phyloP scores from a whole-genome alignment of 768 basidiomycete genomes.

The Lyophyllum semitale region DNA sequence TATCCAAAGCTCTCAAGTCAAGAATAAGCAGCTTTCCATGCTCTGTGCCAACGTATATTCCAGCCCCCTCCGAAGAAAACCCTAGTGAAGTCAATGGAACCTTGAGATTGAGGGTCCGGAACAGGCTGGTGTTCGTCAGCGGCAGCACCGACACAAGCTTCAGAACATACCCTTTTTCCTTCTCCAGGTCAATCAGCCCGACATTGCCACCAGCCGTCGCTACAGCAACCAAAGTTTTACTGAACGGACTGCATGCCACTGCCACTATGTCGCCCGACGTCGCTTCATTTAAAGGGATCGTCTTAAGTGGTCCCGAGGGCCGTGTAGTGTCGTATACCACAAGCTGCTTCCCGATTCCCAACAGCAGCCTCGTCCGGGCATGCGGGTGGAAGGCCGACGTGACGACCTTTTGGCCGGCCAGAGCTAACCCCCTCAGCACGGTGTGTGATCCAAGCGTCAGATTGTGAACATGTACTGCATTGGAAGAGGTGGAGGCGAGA shows the following conservation, averaged over 20 bases:
- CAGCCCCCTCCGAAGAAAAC: conserved; percentile 71
- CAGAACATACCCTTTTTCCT: conserved; percentile 63
- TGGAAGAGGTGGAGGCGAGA: conserved; percentile 56
- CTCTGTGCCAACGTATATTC: conserved; percentile 66
- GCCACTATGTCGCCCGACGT: conserved; percentile 51
- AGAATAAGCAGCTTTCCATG: conserved; percentile 63
- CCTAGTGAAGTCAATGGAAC: conserved; percentile 56
- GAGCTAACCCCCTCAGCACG: conserved; percentile 54
- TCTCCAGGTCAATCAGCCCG: conserved; percentile 69
- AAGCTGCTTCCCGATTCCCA: conserved; percentile 54
- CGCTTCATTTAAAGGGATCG: conserved; percentile 46
- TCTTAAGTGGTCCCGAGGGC: conserved; percentile 56
- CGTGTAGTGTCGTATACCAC: conserved; percentile 64
- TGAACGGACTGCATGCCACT: conserved; percentile 71
- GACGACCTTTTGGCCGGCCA: conserved; percentile 35
- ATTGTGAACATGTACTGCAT: conserved; percentile 61
- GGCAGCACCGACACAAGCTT: neutral
- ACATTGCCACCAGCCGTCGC: conserved; percentile 57
- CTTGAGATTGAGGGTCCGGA: conserved; percentile 58
- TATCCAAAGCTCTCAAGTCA: conserved; percentile 67
- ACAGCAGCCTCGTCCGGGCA: conserved; percentile 57
- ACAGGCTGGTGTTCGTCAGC: conserved; percentile 40
- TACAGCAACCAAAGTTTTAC: conserved; percentile 68
- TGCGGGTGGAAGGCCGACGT: conserved; percentile 67
- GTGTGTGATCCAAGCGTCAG: conserved; percentile 54